Conservation (phyloP, 1,139 yeast genomes). For the Groenewaldozyma auringiensis region DNA sequence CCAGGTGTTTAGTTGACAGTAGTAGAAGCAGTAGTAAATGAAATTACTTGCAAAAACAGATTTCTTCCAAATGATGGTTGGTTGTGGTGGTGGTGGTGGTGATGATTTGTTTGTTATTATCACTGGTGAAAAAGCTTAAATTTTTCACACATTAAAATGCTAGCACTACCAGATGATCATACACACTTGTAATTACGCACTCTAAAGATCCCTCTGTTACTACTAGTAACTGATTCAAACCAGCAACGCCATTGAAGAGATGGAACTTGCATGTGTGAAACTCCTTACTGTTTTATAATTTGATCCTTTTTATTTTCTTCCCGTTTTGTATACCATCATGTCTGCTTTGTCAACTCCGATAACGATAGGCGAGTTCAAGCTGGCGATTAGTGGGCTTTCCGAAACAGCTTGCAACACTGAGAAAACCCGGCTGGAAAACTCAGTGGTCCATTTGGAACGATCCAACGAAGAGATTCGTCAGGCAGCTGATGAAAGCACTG, state of each 20-base stretch:
- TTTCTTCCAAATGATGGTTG: background rate
- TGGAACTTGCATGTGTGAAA: no score
- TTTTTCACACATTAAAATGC: no score
- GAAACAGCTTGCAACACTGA: constrained; percentile 17
- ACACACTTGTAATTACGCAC: no score
- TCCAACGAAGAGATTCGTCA: constrained; percentile 24
- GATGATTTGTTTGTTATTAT: no score
- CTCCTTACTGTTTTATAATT: no score
- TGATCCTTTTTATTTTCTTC: no score
- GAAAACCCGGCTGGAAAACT: constrained; percentile 24
- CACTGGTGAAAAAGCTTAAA: no score
- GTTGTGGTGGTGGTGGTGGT: background rate
- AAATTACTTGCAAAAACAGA: no score
- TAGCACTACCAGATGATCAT: no score
- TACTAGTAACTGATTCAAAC: no score
- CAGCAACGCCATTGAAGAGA: no score
- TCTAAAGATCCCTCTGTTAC: no score
- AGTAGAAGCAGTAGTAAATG: background rate
- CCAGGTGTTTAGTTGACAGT: background rate
- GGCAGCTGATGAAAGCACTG: constrained; percentile 13
- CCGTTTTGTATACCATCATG: background rate
- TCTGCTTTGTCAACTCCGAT: constrained; percentile 4
- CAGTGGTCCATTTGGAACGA: constrained; percentile 22
- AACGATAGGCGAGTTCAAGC: constrained; percentile 14
- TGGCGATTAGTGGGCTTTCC: constrained; percentile 18